Evolutionary conservation across 2,329 filamentous ascomycete genomes (phyloP), one percentile per base, ranked within the genome.

Genomic region (Diaporthe amygdali): DNA sequence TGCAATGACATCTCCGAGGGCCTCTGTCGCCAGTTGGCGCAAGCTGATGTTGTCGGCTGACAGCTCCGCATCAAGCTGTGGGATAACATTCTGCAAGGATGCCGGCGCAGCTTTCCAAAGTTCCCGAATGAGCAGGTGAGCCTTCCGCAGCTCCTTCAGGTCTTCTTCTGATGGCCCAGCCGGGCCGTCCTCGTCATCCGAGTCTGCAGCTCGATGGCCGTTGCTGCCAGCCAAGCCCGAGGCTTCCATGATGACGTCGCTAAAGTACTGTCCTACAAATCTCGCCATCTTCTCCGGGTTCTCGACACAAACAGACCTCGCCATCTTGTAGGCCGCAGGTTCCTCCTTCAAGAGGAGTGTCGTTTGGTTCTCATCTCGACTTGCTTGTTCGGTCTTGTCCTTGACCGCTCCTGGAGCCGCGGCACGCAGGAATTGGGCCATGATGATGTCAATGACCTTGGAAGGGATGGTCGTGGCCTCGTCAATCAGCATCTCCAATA

Each of bases 211-310:
- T 72, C 88, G 88, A 69, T 87, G 84, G 5, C 88, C 89, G 74
- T 90, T 92, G 68, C 84, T 86, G 12, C 84, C 84, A 25, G 84
- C 85, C 55, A 89, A 87, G 15, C 85, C 89, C 46, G 91, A 95
- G 4, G 95, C 93, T 78, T 98, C 95, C 73, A 98, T 91, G 71
- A 99, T 97, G 66, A 98, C 95, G 70, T 97, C 95, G 81, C 95
- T 97, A 80, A 99, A 99, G 81, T 98, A 99, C 78, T 97, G 95
- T 75, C 94, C 96, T 69, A 98, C 92, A 75, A 97, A 94, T 73
- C 95, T 92, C 1, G 94, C 92, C 96, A 99, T 98, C 82, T 97
- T 97, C 76, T 98, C 96, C 0, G 94, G 91, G 76, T 92, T 97
- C 22, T 89, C 89, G 77, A 95, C 96, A 84, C 96, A 99, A 54